Percentiles rank a stretch among this genome's conserved stretches.
Conservation (phyloP, 768 basidiomycete species). For the Tricholoma matsutake region DNA sequence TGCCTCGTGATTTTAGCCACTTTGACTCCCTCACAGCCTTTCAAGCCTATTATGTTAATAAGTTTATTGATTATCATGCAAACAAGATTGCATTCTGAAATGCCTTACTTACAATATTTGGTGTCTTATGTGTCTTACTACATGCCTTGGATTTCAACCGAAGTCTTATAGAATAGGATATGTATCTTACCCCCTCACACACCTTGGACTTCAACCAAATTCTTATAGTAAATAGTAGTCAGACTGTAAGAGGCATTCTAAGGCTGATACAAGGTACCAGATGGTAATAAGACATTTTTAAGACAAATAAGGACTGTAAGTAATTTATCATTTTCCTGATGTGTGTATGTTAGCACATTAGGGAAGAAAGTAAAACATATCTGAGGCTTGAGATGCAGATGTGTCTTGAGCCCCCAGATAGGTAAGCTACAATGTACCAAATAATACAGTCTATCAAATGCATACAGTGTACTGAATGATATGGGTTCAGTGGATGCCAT, state of each 20-base stretch:
- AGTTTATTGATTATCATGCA: conserved; percentile 30
- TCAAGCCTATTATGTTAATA: no score
- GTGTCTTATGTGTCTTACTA: not conserved
- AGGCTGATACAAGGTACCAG: not conserved
- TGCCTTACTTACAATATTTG: not conserved
- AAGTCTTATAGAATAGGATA: not conserved
- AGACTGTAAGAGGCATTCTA: not conserved
- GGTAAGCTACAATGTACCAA: no score
- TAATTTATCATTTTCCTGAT: not conserved
- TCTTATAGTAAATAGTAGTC: not conserved
- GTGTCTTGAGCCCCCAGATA: no score
- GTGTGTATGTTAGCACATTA: no score
- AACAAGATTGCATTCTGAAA: conserved; percentile 24
- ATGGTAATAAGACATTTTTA: not conserved
- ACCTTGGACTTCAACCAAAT: not conserved
- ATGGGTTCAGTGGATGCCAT: no score
- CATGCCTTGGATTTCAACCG: not conserved
- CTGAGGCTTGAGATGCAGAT: no score
- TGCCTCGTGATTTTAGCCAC: conserved; percentile 20
- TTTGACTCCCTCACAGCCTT: conserved; percentile 22
- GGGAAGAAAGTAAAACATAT: no score
- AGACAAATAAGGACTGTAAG: not conserved
- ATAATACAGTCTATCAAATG: no score
- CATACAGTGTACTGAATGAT: no score
- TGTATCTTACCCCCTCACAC: not conserved